Percentiles rank a stretch among this genome's conserved stretches.
Conservation (phyloP, 441 rosid genomes). For the Codiaeum variegatum region DNA sequence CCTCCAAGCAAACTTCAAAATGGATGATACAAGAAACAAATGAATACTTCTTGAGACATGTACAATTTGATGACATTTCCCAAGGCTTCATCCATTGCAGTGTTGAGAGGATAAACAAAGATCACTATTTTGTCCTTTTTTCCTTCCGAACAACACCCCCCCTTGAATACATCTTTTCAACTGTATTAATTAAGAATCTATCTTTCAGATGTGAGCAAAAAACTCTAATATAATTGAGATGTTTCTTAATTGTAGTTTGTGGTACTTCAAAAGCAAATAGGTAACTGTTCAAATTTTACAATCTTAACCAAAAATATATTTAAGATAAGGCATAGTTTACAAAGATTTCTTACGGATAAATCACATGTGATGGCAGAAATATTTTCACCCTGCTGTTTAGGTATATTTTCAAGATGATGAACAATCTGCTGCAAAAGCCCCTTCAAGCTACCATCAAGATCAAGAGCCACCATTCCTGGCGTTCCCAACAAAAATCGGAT, state of each 20-base stretch:
- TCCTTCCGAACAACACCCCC: background rate
- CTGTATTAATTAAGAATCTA: background rate
- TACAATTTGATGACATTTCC: no score
- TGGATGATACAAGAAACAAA: no score
- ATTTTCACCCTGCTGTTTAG: conserved; percentile 91
- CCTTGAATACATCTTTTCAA: background rate
- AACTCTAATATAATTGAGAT: background rate
- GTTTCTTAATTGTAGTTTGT: background rate
- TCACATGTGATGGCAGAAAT: conserved; percentile 86
- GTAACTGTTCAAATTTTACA: background rate
- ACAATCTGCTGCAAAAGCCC: conserved; percentile 84
- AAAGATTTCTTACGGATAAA: conserved; percentile 76
- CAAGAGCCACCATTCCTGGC: conserved; percentile 99
- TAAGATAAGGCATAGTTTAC: conserved; percentile 13
- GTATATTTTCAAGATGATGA: conserved; percentile 84
- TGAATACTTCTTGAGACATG: no score
- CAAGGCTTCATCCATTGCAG: no score
- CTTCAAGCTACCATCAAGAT: conserved; percentile 82
- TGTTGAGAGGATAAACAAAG: no score
- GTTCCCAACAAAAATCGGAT: conserved; percentile 88
- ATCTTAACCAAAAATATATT: conserved; percentile 9
- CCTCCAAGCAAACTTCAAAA: no score
- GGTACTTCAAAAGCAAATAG: background rate
- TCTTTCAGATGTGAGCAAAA: background rate
- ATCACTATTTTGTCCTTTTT: no score